These are phyloP conservation scores for Diophrys appendiculata DNA, from an alignment of 73 alveolate genomes.

Conservation along the genomic window DNA sequence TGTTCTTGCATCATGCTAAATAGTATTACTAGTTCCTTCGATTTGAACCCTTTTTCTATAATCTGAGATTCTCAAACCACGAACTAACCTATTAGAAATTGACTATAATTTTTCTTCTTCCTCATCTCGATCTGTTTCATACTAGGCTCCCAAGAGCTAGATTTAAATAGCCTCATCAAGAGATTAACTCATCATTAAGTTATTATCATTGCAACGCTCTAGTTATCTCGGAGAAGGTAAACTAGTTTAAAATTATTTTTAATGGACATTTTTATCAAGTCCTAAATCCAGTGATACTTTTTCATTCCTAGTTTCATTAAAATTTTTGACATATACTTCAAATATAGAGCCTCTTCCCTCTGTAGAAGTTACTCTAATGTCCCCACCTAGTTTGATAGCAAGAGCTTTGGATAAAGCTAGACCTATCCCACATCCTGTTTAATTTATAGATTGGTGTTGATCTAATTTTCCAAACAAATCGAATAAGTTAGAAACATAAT, in stretches of 20 bases:
- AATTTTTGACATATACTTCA: not conserved
- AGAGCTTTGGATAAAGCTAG: slow-evolving; percentile 13
- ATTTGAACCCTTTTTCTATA: no score
- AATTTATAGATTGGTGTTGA: not conserved
- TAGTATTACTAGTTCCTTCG: no score
- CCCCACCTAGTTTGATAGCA: slow-evolving; percentile 35
- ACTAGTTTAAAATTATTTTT: no score
- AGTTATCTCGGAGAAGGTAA: not conserved
- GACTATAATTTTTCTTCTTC: not conserved
- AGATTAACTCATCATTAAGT: not conserved
- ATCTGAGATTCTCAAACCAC: not conserved
- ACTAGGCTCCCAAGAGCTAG: not conserved
- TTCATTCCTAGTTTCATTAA: not conserved
- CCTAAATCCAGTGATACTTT: not conserved
- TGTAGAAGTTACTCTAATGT: not conserved
- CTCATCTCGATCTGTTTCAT: not conserved
- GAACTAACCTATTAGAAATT: not conserved
- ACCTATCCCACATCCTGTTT: slow-evolving; percentile 42
- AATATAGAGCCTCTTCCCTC: slow-evolving; percentile 24
- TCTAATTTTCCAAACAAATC: slow-evolving; percentile 12
- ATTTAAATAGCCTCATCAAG: no score
- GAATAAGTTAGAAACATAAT: slow-evolving; percentile 8
- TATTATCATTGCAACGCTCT: not conserved
- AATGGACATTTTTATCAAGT: not conserved
- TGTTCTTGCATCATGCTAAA: not conserved